Conservation (phyloP, 441 rosid species). For the Monsonia emarginata region DNA sequence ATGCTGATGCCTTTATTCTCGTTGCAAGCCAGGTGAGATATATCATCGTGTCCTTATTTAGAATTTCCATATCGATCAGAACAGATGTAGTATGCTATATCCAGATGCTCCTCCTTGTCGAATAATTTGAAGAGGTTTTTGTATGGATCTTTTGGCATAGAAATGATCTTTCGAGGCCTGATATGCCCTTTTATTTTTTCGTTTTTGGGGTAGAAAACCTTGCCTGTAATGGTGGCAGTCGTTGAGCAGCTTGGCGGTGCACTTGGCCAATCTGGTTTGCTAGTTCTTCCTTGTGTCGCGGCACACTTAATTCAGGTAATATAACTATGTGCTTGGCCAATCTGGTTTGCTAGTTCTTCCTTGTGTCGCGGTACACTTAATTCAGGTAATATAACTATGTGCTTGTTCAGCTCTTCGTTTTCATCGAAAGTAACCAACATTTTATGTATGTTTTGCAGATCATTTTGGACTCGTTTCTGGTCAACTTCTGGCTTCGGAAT, state of each 20-base stretch:
- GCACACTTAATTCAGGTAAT: conserved; percentile 76
- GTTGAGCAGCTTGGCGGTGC: conserved; percentile 81
- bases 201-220: conserved; percentile 47
- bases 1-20: conserved; percentile 52
- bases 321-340: conserved; percentile 47
- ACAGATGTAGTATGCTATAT: background rate
- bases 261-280: conserved; percentile 74
- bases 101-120: background rate
- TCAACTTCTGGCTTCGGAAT: conserved; percentile 50
- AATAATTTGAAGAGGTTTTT: background rate
- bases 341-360: conserved; percentile 86
- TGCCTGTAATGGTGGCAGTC: conserved; percentile 80
- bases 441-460: conserved; percentile 34
- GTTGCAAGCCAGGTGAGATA: conserved; percentile 76
- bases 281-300: conserved; percentile 91
- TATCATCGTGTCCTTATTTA: background rate
- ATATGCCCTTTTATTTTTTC: conserved; percentile 11
- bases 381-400: conserved; percentile 42
- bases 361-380: conserved; percentile 79
- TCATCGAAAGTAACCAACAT: conserved; percentile 9
- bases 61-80: conserved; percentile 1
- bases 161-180: background rate
- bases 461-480: conserved; percentile 66
- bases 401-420: background rate
- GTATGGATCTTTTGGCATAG: background rate